Percentiles rank a stretch among this genome's conserved stretches.
Evolutionary conservation across 805 yeast species (phyloP).

Genomic region (Saccharomyces mikatae): DNA sequence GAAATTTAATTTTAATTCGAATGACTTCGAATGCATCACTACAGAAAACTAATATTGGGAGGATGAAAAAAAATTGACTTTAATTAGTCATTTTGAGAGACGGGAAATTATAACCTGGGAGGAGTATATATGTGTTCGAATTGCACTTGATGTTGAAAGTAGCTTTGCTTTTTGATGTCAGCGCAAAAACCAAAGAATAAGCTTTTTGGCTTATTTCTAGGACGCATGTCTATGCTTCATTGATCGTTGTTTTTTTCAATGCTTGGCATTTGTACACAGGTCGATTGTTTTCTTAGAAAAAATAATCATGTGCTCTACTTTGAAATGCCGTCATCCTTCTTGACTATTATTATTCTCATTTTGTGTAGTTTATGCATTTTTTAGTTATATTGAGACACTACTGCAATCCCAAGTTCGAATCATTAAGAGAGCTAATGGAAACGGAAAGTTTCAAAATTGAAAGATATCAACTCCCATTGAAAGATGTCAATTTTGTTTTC

Average conservation of each 20-base stretch:
- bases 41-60: not conserved
- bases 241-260: not conserved
- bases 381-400: not conserved
- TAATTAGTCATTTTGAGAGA: not conserved
- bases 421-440: not conserved
- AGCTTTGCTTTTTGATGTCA: not conserved
- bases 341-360: constrained; percentile 1
- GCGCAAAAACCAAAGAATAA: not conserved
- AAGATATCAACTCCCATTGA: not conserved
- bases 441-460: not conserved
- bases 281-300: not conserved
- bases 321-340: not conserved
- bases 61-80: not conserved
- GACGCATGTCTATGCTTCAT: not conserved
- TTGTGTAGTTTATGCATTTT: constrained; percentile 4
- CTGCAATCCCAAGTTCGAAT: not conserved
- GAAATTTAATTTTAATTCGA: not conserved
- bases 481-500: not conserved
- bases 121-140: not conserved
- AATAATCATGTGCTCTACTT: not conserved
- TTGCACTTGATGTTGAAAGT: not conserved
- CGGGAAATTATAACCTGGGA: not conserved
- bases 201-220: not conserved
- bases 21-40: not conserved
- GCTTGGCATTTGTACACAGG: not conserved